Evolutionary conservation across 768 basidiomycete genomes (phyloP), one percentile per base, ranked within the genome.

Genomic region (Psilocybe sp.): DNA sequence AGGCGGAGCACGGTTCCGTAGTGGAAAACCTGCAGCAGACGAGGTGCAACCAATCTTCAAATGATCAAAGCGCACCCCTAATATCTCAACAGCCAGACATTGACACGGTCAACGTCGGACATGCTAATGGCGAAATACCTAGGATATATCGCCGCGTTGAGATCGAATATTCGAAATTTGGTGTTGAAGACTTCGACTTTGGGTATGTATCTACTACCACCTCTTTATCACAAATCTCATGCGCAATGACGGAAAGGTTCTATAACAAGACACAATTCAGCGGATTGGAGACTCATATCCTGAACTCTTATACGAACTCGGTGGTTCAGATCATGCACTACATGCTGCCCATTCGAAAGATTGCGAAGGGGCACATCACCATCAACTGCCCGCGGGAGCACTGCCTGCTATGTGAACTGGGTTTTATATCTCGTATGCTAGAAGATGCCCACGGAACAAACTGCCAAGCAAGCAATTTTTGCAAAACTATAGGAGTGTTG

Each of bases 151-250:
- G 89, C 50, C 87, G 86, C 60, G 94, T 97, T 13, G 95, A 98
- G 69, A 99, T 99, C 60, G 92, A 95, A 67, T 99, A 99, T 64
- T 95, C 92, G 35, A 96, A 95, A 61, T 99, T 99, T 60, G 96
- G 96, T 4, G 92, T 98, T 14, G 96, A 98, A 64, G 96, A 99
- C 67, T 99, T 99, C 61, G 97, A 99, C 68, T 99, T 99, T 61
- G 96, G 80, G 94, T 92, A 64, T 49, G 78, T 65, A 48, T 77
- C 65, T 32, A 36, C 41, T 23, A 16, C n/a, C 18, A 12, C n/a
- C 1, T 23, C 19, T 15, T 32, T 37, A 14, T 32, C 14, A 13
- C 13, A 8, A 7, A n/a, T 39, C 10, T 40, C 4, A 19, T 12
- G 37, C 38, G 49, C 42, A 46, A 13, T 12, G 12, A 46, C 7